Percentiles rank a stretch among this genome's conserved stretches.
Evolutionary conservation across 345 rosid species (phyloP).

Genomic region (Durio zibethinus): DNA sequence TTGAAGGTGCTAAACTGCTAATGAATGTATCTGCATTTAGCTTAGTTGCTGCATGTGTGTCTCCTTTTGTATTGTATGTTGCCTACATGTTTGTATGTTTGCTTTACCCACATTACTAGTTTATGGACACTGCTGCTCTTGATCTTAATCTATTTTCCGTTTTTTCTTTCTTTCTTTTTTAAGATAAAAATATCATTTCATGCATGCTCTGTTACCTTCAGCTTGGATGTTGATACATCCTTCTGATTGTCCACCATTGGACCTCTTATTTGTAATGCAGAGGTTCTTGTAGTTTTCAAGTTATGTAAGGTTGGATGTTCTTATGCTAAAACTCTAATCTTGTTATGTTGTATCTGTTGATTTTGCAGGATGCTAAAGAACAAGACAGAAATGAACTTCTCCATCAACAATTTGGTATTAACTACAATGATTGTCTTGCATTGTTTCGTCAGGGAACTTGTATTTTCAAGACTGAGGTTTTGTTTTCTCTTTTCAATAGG

Average conservation of each 20-base stretch:
- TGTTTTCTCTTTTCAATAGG: background rate
- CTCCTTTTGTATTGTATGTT: background rate
- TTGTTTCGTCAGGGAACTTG: slow-evolving; percentile 91
- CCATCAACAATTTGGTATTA: slow-evolving; percentile 68
- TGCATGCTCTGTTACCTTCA: background rate
- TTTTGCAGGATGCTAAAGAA: slow-evolving; percentile 63
- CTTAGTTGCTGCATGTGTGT: background rate
- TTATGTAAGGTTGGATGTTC: background rate
- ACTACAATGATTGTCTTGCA: slow-evolving; percentile 60
- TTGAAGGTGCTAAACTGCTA: slow-evolving; percentile 46
- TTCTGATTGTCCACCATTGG: background rate
- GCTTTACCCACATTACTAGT: background rate
- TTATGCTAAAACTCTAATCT: background rate
- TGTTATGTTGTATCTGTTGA: slow-evolving; percentile 11
- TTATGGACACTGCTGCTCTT: too few species aligned
- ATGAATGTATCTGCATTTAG: background rate
- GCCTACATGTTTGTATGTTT: background rate
- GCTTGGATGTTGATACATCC: background rate
- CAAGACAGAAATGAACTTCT: slow-evolving; percentile 87
- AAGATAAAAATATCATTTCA: background rate
- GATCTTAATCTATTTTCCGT: background rate
- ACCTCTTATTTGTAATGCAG: background rate
- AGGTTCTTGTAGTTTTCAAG: background rate
- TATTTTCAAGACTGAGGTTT: slow-evolving; percentile 65
- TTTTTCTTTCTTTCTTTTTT: background rate